These are phyloP conservation scores for Yamadazyma trypodendri DNA, from an alignment of 1,139 yeast species.

Conservation along the genomic window DNA sequence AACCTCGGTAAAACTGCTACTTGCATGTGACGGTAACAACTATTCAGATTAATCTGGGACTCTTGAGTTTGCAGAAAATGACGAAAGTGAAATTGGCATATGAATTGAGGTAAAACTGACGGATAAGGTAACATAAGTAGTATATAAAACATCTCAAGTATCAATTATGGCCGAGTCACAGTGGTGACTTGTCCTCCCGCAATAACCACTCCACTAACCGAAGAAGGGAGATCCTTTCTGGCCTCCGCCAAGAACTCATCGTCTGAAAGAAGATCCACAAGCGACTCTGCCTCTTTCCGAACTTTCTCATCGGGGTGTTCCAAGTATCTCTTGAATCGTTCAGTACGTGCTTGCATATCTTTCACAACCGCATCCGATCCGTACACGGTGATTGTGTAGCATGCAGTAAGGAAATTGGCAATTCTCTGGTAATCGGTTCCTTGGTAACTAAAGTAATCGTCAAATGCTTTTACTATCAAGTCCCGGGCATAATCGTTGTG, in stretches of 20 bases:
- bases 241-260: conserved; percentile 1
- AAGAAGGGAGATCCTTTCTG: too few species aligned
- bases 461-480: conserved; percentile 1
- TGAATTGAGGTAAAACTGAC: too few species aligned
- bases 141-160: too few species aligned
- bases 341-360: background rate
- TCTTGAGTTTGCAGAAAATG: too few species aligned
- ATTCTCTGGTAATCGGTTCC: conserved; percentile 2
- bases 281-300: background rate
- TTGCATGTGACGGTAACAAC: too few species aligned
- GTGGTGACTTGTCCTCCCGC: conserved; percentile 4
- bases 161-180: too few species aligned
- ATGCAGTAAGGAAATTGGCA: background rate
- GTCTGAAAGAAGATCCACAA: conserved; percentile 1
- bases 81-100: too few species aligned
- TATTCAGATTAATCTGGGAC: too few species aligned
- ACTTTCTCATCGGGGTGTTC: background rate
- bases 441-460: conserved; percentile 2
- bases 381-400: background rate
- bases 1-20: too few species aligned
- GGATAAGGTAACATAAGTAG: too few species aligned
- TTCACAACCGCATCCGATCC: conserved; percentile 2
- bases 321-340: background rate
- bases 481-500: conserved; percentile 3
- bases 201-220: conserved; percentile 1